phyloP scores from a whole-genome alignment of 257 asterid species.

The Fraxinus cuspidata region DNA sequence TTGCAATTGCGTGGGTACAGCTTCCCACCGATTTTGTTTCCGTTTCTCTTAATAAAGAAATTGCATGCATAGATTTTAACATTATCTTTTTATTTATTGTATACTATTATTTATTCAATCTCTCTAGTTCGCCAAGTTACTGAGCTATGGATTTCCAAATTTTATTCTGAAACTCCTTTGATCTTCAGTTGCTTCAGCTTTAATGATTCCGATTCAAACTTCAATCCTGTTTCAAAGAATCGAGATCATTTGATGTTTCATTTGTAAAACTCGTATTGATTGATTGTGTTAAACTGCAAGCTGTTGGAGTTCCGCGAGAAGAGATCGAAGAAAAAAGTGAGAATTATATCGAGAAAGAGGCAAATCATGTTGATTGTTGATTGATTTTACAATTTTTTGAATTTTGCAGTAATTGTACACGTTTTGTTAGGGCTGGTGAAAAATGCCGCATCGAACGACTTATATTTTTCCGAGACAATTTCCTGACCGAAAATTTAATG shows the following conservation, averaged over 20 bases:
- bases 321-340: background rate
- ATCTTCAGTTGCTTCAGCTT: background rate
- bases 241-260: too few species aligned
- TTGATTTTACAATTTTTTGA: too few species aligned
- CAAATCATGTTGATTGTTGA: too few species aligned
- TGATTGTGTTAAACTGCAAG: too few species aligned
- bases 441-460: slow-evolving; percentile 93
- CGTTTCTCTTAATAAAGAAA: background rate
- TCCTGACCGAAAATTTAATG: slow-evolving; percentile 58
- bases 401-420: too few species aligned
- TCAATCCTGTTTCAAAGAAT: too few species aligned
- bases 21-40: background rate
- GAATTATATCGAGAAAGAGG: background rate
- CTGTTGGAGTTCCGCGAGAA: background rate
- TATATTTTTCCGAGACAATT: slow-evolving; percentile 85
- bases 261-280: too few species aligned
- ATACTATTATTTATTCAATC: too few species aligned
- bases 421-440: slow-evolving; percentile 7
- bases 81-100: background rate
- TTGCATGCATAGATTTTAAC: background rate
- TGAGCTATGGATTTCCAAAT: background rate
- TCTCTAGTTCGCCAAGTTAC: too few species aligned
- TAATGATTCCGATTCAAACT: background rate
- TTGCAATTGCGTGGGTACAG: background rate
- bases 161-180: background rate